Percentiles rank a stretch among this genome's conserved stretches.
Evolutionary conservation across 1,139 yeast genomes (phyloP).

Genomic region (Taphrina betulina): DNA sequence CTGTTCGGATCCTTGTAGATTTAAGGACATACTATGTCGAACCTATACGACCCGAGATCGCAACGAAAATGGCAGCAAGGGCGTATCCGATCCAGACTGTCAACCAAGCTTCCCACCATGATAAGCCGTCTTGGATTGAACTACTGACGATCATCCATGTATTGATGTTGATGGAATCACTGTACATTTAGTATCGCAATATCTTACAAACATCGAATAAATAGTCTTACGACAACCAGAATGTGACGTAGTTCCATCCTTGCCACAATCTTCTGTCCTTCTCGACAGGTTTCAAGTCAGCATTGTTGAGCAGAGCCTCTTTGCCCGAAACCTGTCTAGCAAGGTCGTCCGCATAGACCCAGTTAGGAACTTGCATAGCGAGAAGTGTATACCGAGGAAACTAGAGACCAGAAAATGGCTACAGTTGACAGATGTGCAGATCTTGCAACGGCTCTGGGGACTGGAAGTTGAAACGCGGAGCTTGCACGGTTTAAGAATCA

Average conservation of each 20-base stretch:
- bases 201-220: too few species aligned
- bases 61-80: slow-evolving; percentile 44
- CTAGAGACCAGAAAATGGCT: too few species aligned
- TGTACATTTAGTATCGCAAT: too few species aligned
- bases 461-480: too few species aligned
- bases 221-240: slow-evolving; percentile 38
- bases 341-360: slow-evolving; percentile 24
- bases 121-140: slow-evolving; percentile 42
- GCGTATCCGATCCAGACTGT: slow-evolving; percentile 45
- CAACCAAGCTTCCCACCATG: slow-evolving; percentile 45
- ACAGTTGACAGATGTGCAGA: too few species aligned
- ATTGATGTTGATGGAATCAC: slow-evolving; percentile 69
- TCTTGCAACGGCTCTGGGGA: too few species aligned
- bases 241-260: slow-evolving; percentile 36
- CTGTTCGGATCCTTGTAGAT: too few species aligned
- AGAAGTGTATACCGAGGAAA: too few species aligned
- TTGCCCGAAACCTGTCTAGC: slow-evolving; percentile 19
- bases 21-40: too few species aligned
- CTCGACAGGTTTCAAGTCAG: slow-evolving; percentile 28
- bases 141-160: slow-evolving; percentile 69
- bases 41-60: slow-evolving; percentile 48
- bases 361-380: slow-evolving; percentile 12
- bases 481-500: too few species aligned
- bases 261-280: slow-evolving; percentile 35
- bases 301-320: slow-evolving; percentile 30